Conservation (phyloP, 331 rosid species). For the Ulmus americana region DNA sequence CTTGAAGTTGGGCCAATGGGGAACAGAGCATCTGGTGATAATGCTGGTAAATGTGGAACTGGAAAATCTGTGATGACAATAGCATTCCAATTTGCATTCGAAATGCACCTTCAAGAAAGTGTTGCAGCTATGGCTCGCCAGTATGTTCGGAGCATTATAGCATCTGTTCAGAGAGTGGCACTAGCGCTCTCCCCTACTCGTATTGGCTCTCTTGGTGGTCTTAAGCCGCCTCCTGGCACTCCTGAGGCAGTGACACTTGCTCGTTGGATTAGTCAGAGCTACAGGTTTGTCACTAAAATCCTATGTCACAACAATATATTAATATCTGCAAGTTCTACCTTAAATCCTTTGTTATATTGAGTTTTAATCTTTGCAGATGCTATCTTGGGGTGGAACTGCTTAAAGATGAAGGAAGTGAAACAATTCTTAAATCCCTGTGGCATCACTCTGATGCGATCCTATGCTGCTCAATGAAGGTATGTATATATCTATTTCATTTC, state of each 20-base stretch:
- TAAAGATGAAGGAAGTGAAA: constrained; percentile 68
- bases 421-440: constrained; percentile 89
- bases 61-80: constrained; percentile 97
- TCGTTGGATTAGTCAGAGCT: constrained; percentile 77
- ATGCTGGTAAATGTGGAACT: constrained; percentile 48
- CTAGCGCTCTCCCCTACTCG: constrained; percentile 81
- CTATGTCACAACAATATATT: constrained; percentile 3
- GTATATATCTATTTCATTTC: not conserved
- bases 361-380: constrained; percentile 46
- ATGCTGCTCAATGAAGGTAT: constrained; percentile 88
- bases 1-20: constrained; percentile 81
- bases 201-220: constrained; percentile 53
- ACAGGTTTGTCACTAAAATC: constrained; percentile 47
- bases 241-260: constrained; percentile 92
- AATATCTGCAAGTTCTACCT: not conserved
- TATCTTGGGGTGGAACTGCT: constrained; percentile 78
- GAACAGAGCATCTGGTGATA: constrained; percentile 55
- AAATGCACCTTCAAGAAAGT: constrained; percentile 81
- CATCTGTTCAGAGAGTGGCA: constrained; percentile 95
- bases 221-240: constrained; percentile 67
- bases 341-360: not conserved
- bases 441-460: constrained; percentile 84
- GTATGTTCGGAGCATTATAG: constrained; percentile 78
- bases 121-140: constrained; percentile 89
- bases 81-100: constrained; percentile 94